These are phyloP conservation scores for Saccharomyces jurei DNA, from an alignment of 805 yeast genomes.

Conservation along the genomic window DNA sequence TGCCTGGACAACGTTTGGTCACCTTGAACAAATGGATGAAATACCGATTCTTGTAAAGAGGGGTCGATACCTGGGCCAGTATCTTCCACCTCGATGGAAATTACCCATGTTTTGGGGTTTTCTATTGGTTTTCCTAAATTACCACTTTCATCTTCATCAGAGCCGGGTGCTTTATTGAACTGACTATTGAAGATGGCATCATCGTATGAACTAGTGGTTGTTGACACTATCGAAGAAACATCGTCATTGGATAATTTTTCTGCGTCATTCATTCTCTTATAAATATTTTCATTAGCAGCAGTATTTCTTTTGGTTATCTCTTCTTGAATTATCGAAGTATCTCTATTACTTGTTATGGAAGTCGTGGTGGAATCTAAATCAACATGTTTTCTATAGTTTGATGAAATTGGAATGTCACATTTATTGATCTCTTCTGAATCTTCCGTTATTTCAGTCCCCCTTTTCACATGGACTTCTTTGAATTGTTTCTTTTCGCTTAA, in stretches of 20 bases:
- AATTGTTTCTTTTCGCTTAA: constrained; percentile 37
- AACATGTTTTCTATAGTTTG: constrained; percentile 10
- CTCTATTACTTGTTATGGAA: constrained; percentile 3
- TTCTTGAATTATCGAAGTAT: background rate
- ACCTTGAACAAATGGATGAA: constrained; percentile 96
- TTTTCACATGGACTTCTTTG: constrained; percentile 40
- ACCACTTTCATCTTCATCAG: constrained; percentile 18
- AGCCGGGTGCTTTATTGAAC: constrained; percentile 25
- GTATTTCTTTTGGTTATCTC: background rate
- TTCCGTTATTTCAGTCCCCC: constrained; percentile 14
- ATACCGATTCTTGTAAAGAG: constrained; percentile 71
- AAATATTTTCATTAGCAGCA: constrained; percentile 1
- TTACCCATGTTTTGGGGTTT: constrained; percentile 32
- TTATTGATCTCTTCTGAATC: background rate
- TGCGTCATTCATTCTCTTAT: constrained; percentile 3
- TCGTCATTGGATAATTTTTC: constrained; percentile 8
- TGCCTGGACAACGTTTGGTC: constrained; percentile 88
- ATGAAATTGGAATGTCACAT: background rate
- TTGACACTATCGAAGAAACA: constrained; percentile 13
- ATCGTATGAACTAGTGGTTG: constrained; percentile 34
- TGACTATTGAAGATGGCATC: constrained; percentile 38
- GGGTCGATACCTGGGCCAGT: constrained; percentile 94
- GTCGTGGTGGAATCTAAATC: constrained; percentile 2
- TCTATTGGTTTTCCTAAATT: constrained; percentile 19
- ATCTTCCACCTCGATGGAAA: constrained; percentile 62